These are phyloP conservation scores for Hansenula sp. DNA, from an alignment of 1,139 yeast genomes.

Conservation along the genomic window DNA sequence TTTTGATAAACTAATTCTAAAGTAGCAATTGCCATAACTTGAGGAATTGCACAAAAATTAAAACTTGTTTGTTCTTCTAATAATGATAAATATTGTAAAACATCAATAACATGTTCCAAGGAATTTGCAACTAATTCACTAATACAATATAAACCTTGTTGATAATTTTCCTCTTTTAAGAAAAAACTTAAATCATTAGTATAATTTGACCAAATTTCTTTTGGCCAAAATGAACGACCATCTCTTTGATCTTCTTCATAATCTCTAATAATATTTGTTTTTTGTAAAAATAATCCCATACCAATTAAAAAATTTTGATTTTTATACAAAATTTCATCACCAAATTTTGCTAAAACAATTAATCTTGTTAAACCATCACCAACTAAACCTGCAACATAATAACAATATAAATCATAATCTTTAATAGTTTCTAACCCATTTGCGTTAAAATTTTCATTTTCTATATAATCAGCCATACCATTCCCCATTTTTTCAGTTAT, in stretches of 20 bases:
- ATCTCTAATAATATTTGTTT: slow-evolving; percentile 94
- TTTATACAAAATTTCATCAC: slow-evolving; percentile 47
- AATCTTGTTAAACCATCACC: slow-evolving; percentile 92
- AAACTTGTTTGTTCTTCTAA: slow-evolving; percentile 80
- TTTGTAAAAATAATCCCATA: slow-evolving; percentile 94
- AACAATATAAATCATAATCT: slow-evolving; percentile 90
- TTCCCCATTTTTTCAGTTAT: slow-evolving; percentile 87
- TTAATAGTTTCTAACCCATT: slow-evolving; percentile 73
- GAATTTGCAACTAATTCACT: slow-evolving; percentile 81
- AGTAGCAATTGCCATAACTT: slow-evolving; percentile 97
- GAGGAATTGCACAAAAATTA: slow-evolving; percentile 95
- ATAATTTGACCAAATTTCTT: slow-evolving; percentile 86
- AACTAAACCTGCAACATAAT: slow-evolving; percentile 95
- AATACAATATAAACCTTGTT: slow-evolving; percentile 67
- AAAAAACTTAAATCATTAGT: slow-evolving; percentile 62
- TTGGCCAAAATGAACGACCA: slow-evolving; percentile 95
- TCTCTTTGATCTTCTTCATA: slow-evolving; percentile 89
- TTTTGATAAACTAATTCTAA: slow-evolving; percentile 83
- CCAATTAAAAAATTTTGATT: slow-evolving; percentile 63
- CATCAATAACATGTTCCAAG: slow-evolving; percentile 72
- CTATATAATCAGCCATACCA: slow-evolving; percentile 95
- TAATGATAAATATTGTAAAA: slow-evolving; percentile 68
- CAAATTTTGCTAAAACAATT: slow-evolving; percentile 64
- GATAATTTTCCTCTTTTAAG: slow-evolving; percentile 38
- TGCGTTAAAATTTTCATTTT: slow-evolving; percentile 71